phyloP scores from a whole-genome alignment of 495 filamentous ascomycete genomes.

The Aspergillus affinis region DNA sequence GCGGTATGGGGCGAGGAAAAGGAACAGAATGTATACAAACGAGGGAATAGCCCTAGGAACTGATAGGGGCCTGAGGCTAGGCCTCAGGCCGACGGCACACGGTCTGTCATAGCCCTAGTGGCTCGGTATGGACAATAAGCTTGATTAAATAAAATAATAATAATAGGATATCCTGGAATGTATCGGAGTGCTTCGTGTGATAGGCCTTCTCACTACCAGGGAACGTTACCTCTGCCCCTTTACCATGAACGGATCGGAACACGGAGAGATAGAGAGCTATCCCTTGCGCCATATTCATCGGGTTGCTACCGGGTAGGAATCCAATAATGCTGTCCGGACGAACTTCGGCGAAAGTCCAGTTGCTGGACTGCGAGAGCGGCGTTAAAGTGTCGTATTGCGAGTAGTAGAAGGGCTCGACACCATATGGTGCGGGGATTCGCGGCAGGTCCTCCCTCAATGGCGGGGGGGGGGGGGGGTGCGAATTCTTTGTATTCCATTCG shows the following conservation, averaged over 20 bases:
- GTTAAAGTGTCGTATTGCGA: constrained; percentile 23
- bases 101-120: too few species aligned
- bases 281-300: constrained; percentile 28
- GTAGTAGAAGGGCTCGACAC: constrained; percentile 27
- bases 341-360: constrained; percentile 34
- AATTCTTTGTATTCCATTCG: constrained; percentile 12
- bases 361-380: constrained; percentile 17
- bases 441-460: neutral
- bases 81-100: too few species aligned
- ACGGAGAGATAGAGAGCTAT: constrained; percentile 30
- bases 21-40: too few species aligned
- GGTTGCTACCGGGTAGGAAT: constrained; percentile 27
- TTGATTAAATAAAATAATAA: too few species aligned
- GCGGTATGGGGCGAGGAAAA: too few species aligned
- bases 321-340: constrained; percentile 30
- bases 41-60: too few species aligned
- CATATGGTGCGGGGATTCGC: constrained; percentile 16
- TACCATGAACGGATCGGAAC: constrained; percentile 23
- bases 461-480: constrained; percentile 17
- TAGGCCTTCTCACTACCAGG: constrained; percentile 7
- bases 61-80: too few species aligned
- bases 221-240: constrained; percentile 22
- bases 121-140: too few species aligned
- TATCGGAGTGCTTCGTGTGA: too few species aligned
- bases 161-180: too few species aligned